Percentiles rank a stretch among this genome's conserved stretches.
These are phyloP conservation scores for Fusarium paranaense DNA, from an alignment of 2,329 filamentous ascomycete species.

Conservation along the genomic window DNA sequence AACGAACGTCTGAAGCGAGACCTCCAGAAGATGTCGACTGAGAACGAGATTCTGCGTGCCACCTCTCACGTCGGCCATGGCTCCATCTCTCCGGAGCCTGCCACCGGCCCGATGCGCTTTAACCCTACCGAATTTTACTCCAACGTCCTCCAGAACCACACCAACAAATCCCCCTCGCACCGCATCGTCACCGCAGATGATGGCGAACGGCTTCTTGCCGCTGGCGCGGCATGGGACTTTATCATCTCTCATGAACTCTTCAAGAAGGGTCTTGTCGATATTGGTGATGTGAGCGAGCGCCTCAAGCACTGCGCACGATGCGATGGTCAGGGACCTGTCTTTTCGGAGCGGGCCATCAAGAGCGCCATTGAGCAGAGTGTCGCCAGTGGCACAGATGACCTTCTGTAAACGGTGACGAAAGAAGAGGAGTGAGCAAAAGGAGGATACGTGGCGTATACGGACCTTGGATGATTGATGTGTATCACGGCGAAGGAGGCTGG, in stretches of 20 bases:
- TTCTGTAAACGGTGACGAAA: conserved; percentile 56
- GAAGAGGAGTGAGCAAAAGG: conserved; percentile 2
- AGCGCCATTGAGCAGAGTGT: conserved; percentile 83
- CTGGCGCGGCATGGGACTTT: conserved; percentile 87
- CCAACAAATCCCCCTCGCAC: conserved; percentile 73
- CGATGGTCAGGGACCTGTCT: conserved; percentile 89
- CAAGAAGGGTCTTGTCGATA: conserved; percentile 81
- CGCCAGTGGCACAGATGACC: conserved; percentile 80
- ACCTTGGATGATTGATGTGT: conserved; percentile 42
- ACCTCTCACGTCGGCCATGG: conserved; percentile 66
- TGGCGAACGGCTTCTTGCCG: conserved; percentile 77
- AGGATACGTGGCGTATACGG: conserved; percentile 13
- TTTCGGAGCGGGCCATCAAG: conserved; percentile 80
- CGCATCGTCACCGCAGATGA: conserved; percentile 74
- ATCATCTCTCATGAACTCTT: conserved; percentile 86
- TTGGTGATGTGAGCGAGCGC: conserved; percentile 82
- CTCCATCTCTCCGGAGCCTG: conserved; percentile 60
- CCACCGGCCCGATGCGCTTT: conserved; percentile 77
- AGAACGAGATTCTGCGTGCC: conserved; percentile 92
- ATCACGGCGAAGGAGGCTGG: conserved; percentile 31
- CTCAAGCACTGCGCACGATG: conserved; percentile 82
- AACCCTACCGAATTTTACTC: conserved; percentile 79
- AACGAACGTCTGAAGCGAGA: conserved; percentile 89
- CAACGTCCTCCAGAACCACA: conserved; percentile 70
- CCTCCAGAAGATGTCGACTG: conserved; percentile 84